Conservation (phyloP, 371 early-diverging fungal species). For the Entomophthora muscae region DNA sequence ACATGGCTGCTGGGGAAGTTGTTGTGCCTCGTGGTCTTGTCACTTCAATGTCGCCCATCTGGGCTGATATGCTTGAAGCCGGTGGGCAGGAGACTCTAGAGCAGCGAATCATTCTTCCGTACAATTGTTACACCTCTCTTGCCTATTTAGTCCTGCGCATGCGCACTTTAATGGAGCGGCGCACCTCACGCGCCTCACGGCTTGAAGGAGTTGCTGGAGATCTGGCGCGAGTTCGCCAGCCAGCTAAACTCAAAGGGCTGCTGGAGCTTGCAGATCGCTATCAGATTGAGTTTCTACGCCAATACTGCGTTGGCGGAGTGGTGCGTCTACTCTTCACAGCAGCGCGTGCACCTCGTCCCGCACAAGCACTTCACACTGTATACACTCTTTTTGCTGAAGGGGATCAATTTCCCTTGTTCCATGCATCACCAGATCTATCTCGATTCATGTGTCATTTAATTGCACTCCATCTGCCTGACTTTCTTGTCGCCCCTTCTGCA, state of each 20-base stretch:
- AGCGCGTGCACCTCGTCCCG: neutral
- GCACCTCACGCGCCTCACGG: neutral
- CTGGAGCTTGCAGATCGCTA: neutral
- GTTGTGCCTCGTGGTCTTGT: neutral
- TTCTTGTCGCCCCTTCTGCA: constrained; percentile 3
- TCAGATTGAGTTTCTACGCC: neutral
- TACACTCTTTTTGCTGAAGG: neutral
- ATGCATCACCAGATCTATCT: neutral
- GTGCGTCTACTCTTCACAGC: neutral
- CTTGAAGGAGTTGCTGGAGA: neutral
- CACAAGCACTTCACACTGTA: neutral
- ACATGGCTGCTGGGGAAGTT: neutral
- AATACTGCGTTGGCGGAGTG: neutral
- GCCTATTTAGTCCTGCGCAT: neutral
- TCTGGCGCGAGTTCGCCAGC: neutral
- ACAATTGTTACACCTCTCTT: neutral
- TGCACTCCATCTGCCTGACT: constrained; percentile 5
- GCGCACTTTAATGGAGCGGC: neutral
- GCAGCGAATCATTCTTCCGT: neutral
- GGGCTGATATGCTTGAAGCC: neutral
- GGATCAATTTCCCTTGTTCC: neutral
- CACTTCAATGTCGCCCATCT: neutral
- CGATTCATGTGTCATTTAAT: neutral
- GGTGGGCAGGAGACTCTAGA: neutral
- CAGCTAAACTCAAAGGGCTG: neutral